Conservation (phyloP, 371 early-diverging fungal genomes). For the Mucor irregularis region DNA sequence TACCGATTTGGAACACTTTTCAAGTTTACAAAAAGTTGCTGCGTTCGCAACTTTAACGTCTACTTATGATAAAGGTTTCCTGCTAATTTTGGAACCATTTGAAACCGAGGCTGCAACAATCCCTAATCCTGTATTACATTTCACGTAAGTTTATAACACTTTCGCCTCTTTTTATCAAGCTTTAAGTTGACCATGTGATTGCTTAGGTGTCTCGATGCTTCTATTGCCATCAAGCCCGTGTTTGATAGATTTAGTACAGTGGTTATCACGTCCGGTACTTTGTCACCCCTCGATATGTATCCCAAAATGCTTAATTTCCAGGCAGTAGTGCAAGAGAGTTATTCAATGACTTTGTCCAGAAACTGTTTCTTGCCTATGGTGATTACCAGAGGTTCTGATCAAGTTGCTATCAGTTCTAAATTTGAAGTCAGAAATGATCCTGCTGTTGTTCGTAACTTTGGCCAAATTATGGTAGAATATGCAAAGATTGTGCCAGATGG, state of each 20-base stretch:
- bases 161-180: background rate
- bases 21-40: conserved; percentile 86
- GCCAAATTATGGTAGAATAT: conserved; percentile 95
- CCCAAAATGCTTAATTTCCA: conserved; percentile 96
- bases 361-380: conserved; percentile 96
- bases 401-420: conserved; percentile 94
- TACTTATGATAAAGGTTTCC: conserved; percentile 96
- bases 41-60: conserved; percentile 95
- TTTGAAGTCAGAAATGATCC: conserved; percentile 98
- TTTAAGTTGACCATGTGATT: no score
- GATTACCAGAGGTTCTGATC: conserved; percentile 97
- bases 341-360: conserved; percentile 92
- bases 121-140: conserved; percentile 94
- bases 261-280: conserved; percentile 99
- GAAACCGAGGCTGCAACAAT: conserved; percentile 90
- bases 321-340: conserved; percentile 85
- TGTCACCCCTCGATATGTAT: conserved; percentile 99
- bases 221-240: conserved; percentile 96
- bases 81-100: conserved; percentile 98
- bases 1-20: conserved; percentile 86
- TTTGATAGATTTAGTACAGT: conserved; percentile 97
- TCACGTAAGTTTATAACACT: conserved; percentile 55
- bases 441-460: conserved; percentile 99
- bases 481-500: conserved; percentile 98
- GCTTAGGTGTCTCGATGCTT: conserved; percentile 96